Evolutionary conservation across 768 basidiomycete species (phyloP).

Genomic region (Cytidiella melzeri): DNA sequence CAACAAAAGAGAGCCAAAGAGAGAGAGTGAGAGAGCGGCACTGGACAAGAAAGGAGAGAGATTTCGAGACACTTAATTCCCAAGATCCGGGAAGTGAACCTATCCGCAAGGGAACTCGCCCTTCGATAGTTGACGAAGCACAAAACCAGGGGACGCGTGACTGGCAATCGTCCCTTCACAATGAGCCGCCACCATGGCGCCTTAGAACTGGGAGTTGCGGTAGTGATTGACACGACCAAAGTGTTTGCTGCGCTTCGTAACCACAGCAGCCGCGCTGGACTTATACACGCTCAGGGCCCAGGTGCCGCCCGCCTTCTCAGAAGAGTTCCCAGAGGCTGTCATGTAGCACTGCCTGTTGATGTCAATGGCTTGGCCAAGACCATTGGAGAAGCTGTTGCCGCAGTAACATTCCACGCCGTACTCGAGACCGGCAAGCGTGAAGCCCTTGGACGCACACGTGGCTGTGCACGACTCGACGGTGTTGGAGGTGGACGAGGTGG

Average conservation of each 20-base stretch:
- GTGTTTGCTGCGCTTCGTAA: slow-evolving; percentile 13
- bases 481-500: slow-evolving; percentile 16
- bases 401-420: slow-evolving; percentile 30
- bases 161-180: neutral
- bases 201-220: slow-evolving; percentile 9
- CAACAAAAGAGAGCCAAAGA: neutral
- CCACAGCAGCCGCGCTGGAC: neutral
- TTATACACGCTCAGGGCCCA: slow-evolving; percentile 12
- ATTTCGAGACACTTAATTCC: neutral
- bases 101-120: slow-evolving; percentile 1
- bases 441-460: slow-evolving; percentile 24
- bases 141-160: slow-evolving; percentile 1
- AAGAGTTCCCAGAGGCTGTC: slow-evolving; percentile 11
- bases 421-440: slow-evolving; percentile 28
- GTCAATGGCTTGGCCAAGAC: slow-evolving; percentile 9
- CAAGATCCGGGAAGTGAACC: neutral
- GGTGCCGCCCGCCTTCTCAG: slow-evolving; percentile 14
- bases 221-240: slow-evolving; percentile 12
- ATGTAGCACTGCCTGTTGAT: slow-evolving; percentile 15
- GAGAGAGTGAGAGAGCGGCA: neutral
- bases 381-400: slow-evolving; percentile 16
- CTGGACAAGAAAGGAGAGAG: neutral
- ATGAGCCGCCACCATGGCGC: neutral
- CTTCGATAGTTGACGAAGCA: neutral
- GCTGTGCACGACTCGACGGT: slow-evolving; percentile 25